Evolutionary conservation across 1,284 basidiomycete genomes (phyloP).

Genomic region (Laetiporus sulphureus): DNA sequence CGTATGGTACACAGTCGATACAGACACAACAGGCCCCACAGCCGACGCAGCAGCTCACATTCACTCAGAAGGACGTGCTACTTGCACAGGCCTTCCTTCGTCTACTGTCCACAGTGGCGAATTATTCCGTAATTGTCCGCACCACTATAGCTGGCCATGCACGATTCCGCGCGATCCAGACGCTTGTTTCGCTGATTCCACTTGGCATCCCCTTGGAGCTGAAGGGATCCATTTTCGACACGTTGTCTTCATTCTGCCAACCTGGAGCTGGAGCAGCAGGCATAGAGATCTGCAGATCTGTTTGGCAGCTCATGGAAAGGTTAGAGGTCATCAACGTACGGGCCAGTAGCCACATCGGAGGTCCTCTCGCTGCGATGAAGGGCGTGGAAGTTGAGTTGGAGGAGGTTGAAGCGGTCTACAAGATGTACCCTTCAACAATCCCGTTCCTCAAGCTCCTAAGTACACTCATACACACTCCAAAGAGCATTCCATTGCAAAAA

Average conservation of each 20-base stretch:
- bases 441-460: constrained; percentile 83
- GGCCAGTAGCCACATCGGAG: constrained; percentile 30
- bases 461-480: constrained; percentile 74
- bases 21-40: constrained; percentile 30
- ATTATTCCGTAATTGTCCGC: constrained; percentile 73
- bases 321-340: constrained; percentile 80
- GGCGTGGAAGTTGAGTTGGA: constrained; percentile 81
- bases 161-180: constrained; percentile 74
- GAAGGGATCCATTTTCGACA: constrained; percentile 83
- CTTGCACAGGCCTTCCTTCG: constrained; percentile 79
- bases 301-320: constrained; percentile 82
- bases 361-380: constrained; percentile 46
- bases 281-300: constrained; percentile 72
- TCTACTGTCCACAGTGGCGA: constrained; percentile 76
- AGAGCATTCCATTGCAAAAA: constrained; percentile 54
- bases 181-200: constrained; percentile 74
- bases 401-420: constrained; percentile 75
- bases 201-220: constrained; percentile 84
- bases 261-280: constrained; percentile 68
- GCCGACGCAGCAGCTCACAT: constrained; percentile 33
- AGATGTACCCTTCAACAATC: constrained; percentile 81
- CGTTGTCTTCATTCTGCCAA: constrained; percentile 80
- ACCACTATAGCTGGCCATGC: constrained; percentile 75
- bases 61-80: constrained; percentile 69
- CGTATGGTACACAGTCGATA: constrained; percentile 26